Conservation (phyloP, 2,329 filamentous ascomycete genomes). For the Colletotrichum chrysophilum region DNA sequence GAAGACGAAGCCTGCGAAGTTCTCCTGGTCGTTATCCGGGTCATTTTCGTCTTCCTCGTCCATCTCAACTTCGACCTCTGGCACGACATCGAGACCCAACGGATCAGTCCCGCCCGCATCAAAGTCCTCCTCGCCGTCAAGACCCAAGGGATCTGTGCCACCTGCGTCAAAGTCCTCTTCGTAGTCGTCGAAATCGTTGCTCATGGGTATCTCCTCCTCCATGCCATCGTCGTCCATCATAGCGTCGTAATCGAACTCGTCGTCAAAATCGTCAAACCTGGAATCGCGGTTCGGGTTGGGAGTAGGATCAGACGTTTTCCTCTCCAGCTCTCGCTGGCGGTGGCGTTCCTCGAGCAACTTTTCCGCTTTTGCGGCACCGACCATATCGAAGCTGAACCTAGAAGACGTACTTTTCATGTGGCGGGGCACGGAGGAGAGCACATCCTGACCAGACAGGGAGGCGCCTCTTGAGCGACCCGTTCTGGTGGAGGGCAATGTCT, state of each 20-base stretch:
- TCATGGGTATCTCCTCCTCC: slow-evolving; percentile 70
- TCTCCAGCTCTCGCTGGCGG: slow-evolving; percentile 69
- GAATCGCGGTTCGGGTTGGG: slow-evolving; percentile 51
- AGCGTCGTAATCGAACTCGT: slow-evolving; percentile 67
- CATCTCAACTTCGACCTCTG: slow-evolving; percentile 12
- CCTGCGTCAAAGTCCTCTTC: slow-evolving; percentile 31
- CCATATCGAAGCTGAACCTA: slow-evolving; percentile 83
- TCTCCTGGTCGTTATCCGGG: slow-evolving; percentile 63
- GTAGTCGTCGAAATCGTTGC: slow-evolving; percentile 52
- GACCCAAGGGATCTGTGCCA: slow-evolving; percentile 27
- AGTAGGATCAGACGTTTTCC: slow-evolving; percentile 46
- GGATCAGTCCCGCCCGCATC: background rate
- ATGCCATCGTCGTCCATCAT: slow-evolving; percentile 70
- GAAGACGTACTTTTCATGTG: slow-evolving; percentile 81
- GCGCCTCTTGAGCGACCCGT: slow-evolving; percentile 55
- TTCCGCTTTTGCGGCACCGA: slow-evolving; percentile 70
- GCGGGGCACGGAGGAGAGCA: slow-evolving; percentile 57
- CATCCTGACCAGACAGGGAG: slow-evolving; percentile 52
- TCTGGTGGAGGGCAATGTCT: slow-evolving; percentile 37
- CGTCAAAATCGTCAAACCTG: slow-evolving; percentile 66
- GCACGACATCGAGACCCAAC: background rate
- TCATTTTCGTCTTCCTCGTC: slow-evolving; percentile 38
- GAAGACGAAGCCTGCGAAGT: slow-evolving; percentile 65
- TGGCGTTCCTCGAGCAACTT: slow-evolving; percentile 77
- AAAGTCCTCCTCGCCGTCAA: background rate